Conservation (phyloP, 2,329 filamentous ascomycete species). For the Dactylellina parvicollis region DNA sequence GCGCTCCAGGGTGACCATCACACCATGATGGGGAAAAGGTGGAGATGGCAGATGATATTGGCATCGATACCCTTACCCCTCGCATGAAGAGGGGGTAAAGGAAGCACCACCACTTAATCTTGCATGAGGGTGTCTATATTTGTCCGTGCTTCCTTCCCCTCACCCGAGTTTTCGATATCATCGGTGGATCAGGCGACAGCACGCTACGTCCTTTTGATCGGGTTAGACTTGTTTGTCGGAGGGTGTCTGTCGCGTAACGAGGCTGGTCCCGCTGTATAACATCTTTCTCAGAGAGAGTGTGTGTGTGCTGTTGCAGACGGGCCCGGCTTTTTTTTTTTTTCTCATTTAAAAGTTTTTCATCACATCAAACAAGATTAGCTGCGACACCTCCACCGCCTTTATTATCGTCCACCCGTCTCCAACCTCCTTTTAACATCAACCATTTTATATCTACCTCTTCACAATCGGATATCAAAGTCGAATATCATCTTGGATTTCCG, state of each 20-base stretch:
- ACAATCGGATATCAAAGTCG: not conserved
- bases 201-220: conserved; percentile 8
- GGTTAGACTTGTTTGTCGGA: conserved; percentile 4
- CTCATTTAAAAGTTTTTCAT: conserved; percentile 25
- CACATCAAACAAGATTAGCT: conserved; percentile 31
- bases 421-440: not conserved
- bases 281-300: too few species aligned
- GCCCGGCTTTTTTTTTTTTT: not conserved
- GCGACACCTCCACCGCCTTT: not conserved
- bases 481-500: not conserved
- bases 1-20: not conserved
- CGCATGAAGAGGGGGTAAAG: conserved; percentile 41
- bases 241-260: conserved; percentile 36
- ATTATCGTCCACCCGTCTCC: not conserved
- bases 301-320: not conserved
- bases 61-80: conserved; percentile 33
- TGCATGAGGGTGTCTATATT: conserved; percentile 16
- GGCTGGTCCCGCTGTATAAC: conserved; percentile 10
- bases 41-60: conserved; percentile 14
- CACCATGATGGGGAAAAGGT: not conserved
- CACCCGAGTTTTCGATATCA: conserved; percentile 20
- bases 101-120: conserved; percentile 25
- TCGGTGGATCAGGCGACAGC: conserved; percentile 22
- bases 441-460: not conserved
- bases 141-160: conserved; percentile 11